Base-by-base conservation (phyloP, 768 basidiomycete genomes). In the Epithele typhae region DNA sequence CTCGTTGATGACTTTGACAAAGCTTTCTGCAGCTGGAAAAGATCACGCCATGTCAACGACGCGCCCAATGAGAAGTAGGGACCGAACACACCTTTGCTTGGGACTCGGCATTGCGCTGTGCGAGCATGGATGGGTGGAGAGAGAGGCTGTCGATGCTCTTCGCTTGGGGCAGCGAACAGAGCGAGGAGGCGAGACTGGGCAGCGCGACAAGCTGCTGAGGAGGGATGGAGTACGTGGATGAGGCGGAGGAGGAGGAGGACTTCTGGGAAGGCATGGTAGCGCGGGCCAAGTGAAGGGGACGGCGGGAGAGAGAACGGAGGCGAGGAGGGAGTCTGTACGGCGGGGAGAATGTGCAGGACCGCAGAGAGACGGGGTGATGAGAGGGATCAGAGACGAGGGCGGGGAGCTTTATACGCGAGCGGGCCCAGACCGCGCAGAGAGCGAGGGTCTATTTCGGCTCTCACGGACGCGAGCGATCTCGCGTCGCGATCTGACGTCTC, bases 141-240 rank as follows among this genome's bases (percentile, higher is more conserved):
- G 78, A 68, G 23, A 90, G 74, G 56, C 72, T 73, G 55, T 78
- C 75, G 42, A 90, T 72, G 65, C 76, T 84, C 57, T 79, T 86
- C 8, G 87, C 87, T 55, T 83, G 77, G 0, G 87, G 84, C 32
- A 89, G 73, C 1, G 79, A 70, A 42, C 82, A 78, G 43, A 90
- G 76, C 2, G 81, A 76, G 32, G 73, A 79, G 22, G 87, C 81
- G 37, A 89, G 69, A 56, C 78, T 81, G n/a, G 87, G 87, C 54
- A 84, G 79, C 12, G 87, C 72, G 66, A 86, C 72, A 57, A 89
- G 77, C 62, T 72, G 75, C 48, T 77, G 65, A 52, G 76, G 74
- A 14, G 69, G 65, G 39, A 66, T 72, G 49, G 70, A 63, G 43
- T 64, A 59, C 56, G 63, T 59, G 34, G 70, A 64, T 67, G 75